Percentiles rank a stretch among this genome's conserved stretches.
phyloP scores from a whole-genome alignment of 306 rosid species.

The Dicorynia guianensis region DNA sequence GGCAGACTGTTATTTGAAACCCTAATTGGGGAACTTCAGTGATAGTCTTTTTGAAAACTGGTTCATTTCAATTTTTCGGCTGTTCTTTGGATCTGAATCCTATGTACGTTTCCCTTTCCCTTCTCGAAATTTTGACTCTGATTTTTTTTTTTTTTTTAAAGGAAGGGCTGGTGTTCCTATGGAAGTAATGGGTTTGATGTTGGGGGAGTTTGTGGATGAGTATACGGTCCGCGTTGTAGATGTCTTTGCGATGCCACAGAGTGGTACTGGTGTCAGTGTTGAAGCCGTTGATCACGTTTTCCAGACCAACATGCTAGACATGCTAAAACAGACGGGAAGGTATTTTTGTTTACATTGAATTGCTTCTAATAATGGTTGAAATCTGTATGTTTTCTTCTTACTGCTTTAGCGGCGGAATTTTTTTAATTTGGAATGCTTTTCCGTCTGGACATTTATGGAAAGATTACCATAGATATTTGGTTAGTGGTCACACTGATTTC shows the following conservation, averaged over 20 bases:
- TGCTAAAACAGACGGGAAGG: slow-evolving; percentile 85
- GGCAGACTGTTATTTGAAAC: not conserved
- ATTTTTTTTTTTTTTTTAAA: slow-evolving; percentile 30
- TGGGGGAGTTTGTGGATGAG: slow-evolving; percentile 93
- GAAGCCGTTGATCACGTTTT: slow-evolving; percentile 98
- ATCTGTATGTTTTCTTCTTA: not conserved
- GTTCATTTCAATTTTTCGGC: not conserved
- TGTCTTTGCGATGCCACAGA: slow-evolving; percentile 98
- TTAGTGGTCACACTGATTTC: not conserved
- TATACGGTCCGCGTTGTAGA: slow-evolving; percentile 94
- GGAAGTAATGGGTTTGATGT: slow-evolving; percentile 99
- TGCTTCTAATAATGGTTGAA: not conserved
- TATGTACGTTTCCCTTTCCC: no score
- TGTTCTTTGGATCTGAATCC: not conserved
- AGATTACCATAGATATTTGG: not conserved
- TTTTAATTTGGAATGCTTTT: not conserved
- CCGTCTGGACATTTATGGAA: not conserved
- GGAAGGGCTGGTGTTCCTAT: slow-evolving; percentile 98
- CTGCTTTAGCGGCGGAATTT: not conserved
- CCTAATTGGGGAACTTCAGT: slow-evolving; percentile 30
- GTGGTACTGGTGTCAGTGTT: slow-evolving; percentile 96
- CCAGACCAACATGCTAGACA: slow-evolving; percentile 95
- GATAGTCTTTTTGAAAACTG: not conserved
- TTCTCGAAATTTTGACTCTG: not conserved
- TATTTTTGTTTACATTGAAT: slow-evolving; percentile 25